These are phyloP conservation scores for Aechmea fasciata DNA, from an alignment of 176 grass and related monocot species.

Conservation along the genomic window DNA sequence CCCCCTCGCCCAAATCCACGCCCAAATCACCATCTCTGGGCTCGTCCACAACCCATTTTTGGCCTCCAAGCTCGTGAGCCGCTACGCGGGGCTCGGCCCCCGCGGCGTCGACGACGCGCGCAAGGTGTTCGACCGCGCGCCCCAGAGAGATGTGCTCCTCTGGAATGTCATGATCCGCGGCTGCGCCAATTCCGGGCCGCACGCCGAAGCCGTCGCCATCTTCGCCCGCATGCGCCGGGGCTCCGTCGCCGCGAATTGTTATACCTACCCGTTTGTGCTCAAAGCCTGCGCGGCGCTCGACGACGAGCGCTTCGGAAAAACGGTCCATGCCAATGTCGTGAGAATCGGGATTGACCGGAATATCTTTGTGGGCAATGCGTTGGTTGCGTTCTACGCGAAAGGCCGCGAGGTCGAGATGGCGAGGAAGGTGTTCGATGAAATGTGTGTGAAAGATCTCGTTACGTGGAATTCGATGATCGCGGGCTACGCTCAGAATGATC, in stretches of 20 bases:
- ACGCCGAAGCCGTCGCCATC: background rate
- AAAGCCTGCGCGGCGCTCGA: constrained; percentile 10
- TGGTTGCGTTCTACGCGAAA: constrained; percentile 2
- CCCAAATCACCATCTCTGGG: constrained; percentile 7
- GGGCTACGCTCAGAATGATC: background rate
- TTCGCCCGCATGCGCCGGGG: background rate
- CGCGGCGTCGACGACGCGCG: constrained; percentile 1
- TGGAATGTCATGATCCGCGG: constrained; percentile 15
- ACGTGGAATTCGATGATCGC: constrained; percentile 14
- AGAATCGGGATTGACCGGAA: background rate
- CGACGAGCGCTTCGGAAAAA: background rate
- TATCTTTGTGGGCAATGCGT: background rate
- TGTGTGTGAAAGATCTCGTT: constrained; percentile 4
- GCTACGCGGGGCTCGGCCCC: background rate
- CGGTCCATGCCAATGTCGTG: constrained; percentile 1
- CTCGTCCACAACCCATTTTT: constrained; percentile 6
- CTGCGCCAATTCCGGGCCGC: constrained; percentile 3
- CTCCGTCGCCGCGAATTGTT: background rate
- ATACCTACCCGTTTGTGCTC: constrained; percentile 6
- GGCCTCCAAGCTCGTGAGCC: constrained; percentile 6
- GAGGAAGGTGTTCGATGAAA: constrained; percentile 10
- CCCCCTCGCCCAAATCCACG: constrained; percentile 6
- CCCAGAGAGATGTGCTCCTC: background rate
- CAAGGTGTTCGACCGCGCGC: constrained; percentile 1
- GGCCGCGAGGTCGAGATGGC: background rate